Evolutionary conservation across 495 filamentous ascomycete genomes (phyloP).

Genomic region (Hyaloscypha variabilis): DNA sequence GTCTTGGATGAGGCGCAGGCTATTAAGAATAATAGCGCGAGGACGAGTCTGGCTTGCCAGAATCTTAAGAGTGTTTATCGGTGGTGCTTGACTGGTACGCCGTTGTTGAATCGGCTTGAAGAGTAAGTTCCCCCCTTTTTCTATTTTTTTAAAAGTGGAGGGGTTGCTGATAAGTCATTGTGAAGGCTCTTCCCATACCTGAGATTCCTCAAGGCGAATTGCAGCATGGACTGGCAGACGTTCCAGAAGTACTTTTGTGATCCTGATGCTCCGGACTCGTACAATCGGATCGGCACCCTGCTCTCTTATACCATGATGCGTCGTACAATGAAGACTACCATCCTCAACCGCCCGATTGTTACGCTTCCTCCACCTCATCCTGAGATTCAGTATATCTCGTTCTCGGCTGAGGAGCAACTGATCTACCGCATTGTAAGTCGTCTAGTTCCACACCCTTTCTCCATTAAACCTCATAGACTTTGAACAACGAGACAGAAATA

Average conservation of each 20-base stretch:
- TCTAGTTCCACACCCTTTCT: conserved; percentile 32
- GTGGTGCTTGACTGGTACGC: conserved; percentile 67
- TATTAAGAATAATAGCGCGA: conserved; percentile 59
- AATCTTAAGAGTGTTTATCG: conserved; percentile 52
- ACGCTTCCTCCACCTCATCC: conserved; percentile 49
- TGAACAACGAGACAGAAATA: too few species aligned
- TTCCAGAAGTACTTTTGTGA: conserved; percentile 55
- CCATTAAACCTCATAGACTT: too few species aligned
- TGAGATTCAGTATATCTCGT: conserved; percentile 18
- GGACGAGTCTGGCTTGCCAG: conserved; percentile 55
- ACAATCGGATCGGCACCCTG: conserved; percentile 41
- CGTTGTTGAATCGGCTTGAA: conserved; percentile 50
- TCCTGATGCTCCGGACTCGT: conserved; percentile 33
- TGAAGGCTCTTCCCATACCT: conserved; percentile 64
- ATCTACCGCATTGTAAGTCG: conserved; percentile 54
- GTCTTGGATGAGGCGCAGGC: conserved; percentile 87
- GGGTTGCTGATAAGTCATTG: conserved; percentile 19
- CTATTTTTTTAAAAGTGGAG: conserved; percentile 17
- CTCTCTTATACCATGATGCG: conserved; percentile 53
- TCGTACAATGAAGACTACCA: conserved; percentile 50
- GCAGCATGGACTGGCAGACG: conserved; percentile 39
- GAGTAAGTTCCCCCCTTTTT: conserved; percentile 25
- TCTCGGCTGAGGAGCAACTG: conserved; percentile 37
- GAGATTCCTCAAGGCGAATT: conserved; percentile 55
- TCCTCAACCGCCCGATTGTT: conserved; percentile 59